These are phyloP conservation scores for Ascosphaera apis DNA, from an alignment of 2,329 filamentous ascomycete species.

Conservation along the genomic window DNA sequence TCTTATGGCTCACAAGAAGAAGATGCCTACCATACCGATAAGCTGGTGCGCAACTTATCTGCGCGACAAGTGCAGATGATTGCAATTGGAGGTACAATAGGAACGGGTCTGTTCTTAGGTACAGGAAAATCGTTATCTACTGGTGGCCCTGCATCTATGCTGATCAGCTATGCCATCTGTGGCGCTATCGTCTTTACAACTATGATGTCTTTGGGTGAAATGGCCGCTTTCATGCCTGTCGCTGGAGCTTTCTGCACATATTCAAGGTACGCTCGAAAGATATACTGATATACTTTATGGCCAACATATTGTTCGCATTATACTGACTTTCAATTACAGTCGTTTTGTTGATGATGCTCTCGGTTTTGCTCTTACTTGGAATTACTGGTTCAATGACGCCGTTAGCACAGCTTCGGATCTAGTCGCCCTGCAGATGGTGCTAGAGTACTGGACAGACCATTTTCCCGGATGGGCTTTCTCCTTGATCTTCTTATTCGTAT, in stretches of 20 bases:
- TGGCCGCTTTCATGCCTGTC: slow-evolving; percentile 58
- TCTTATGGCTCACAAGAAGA: no score
- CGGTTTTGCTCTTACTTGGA: slow-evolving; percentile 60
- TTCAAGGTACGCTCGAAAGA: slow-evolving; percentile 22
- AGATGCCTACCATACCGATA: no score
- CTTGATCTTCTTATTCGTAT: slow-evolving; percentile 46
- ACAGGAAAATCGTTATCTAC: slow-evolving; percentile 38
- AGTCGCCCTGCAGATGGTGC: slow-evolving; percentile 48
- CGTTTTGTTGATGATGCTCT: slow-evolving; percentile 52
- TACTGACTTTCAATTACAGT: slow-evolving; percentile 10
- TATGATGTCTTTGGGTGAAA: slow-evolving; percentile 43
- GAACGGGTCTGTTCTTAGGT: slow-evolving; percentile 50
- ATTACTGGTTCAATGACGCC: slow-evolving; percentile 62
- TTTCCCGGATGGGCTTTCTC: slow-evolving; percentile 51
- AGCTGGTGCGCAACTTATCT: slow-evolving; percentile 42
- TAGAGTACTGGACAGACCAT: slow-evolving; percentile 45
- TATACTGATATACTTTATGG: not conserved
- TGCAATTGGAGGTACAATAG: slow-evolving; percentile 61
- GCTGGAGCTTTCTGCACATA: slow-evolving; percentile 56
- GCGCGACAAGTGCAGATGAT: slow-evolving; percentile 93
- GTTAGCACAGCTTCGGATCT: slow-evolving; percentile 53
- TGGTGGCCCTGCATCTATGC: slow-evolving; percentile 40
- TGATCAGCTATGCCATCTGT: slow-evolving; percentile 47
- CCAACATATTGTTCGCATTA: not conserved
- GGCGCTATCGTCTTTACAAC: slow-evolving; percentile 52